These are phyloP conservation scores for Aspergillus tamarii DNA, from an alignment of 2,329 filamentous ascomycete genomes.

Conservation along the genomic window DNA sequence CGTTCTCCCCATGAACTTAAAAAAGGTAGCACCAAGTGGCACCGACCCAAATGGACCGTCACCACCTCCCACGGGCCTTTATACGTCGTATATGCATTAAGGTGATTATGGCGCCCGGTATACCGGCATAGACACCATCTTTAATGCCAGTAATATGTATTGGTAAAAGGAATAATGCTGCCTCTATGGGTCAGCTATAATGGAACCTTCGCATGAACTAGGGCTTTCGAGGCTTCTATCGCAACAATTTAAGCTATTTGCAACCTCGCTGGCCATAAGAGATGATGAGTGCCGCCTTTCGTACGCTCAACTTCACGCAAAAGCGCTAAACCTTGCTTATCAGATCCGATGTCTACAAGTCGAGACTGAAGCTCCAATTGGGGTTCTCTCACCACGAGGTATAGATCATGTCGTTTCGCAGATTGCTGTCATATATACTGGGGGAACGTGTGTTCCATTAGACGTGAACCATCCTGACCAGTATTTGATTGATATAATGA, in stretches of 20 bases:
- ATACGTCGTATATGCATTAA: background rate
- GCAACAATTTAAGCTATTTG: background rate
- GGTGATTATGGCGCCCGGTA: background rate
- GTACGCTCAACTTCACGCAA: conserved; percentile 9
- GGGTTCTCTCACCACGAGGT: conserved; percentile 13
- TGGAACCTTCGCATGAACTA: background rate
- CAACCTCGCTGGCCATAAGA: background rate
- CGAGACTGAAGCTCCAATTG: conserved; percentile 3
- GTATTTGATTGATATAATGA: conserved; percentile 7
- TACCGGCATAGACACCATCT: background rate
- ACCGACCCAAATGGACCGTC: background rate
- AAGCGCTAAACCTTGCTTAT: conserved; percentile 1
- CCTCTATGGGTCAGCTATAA: background rate
- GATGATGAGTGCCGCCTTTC: conserved; percentile 1
- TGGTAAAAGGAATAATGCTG: background rate
- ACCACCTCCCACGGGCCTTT: background rate
- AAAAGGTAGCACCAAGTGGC: background rate
- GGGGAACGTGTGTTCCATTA: conserved; percentile 18
- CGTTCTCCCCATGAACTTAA: too few species aligned
- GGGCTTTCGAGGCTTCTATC: background rate
- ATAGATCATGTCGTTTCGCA: conserved; percentile 18
- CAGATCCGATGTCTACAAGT: background rate
- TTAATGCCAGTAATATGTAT: background rate
- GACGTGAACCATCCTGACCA: conserved; percentile 9
- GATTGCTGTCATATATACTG: conserved; percentile 15